Base-by-base conservation (phyloP, 177 flowering plant species). In the Vitis hybrid region DNA sequence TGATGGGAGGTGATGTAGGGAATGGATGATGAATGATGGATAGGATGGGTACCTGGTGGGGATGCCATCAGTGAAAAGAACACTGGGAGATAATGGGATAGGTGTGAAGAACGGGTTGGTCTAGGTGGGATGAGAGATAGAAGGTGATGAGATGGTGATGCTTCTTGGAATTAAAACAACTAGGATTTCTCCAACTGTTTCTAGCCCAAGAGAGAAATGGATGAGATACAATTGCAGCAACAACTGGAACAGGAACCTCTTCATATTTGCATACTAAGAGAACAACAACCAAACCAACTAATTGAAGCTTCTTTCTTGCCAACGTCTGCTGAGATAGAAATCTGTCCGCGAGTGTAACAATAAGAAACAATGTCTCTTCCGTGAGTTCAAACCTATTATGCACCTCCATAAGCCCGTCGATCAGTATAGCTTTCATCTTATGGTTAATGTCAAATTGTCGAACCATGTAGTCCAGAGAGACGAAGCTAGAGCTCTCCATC, bases 391-490 rank as follows among this genome's bases (percentile, higher is more conserved):
- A 85, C 72, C 82, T 84, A 79, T 84, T 79, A 15, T 84, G 87
- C 51, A 84, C 87, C 86, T 92, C 97, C 50, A 92, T 83, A 14
- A 92, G 87, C 97, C 97, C 89, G 73, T 92, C 97, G 53, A 92
- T 84, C 16, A 92, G 80, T 51, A 92, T 88, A 34, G 87, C 90
- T 62, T 94, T 84, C 97, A 90, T 92, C 68, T 74, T 89, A 81
- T 88, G 89, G 65, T 90, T 92, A 62, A 92, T 89, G 73, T 92
- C 94, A 49, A 60, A 50, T 74, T 92, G 97, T 67, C 78, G 80
- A n/a, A 71, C 73, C 96, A 92, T 88, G 62, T 92, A 92, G 68
- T 74, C 70, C 13, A 87, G 79, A 1, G 87, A 73, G 55, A 83
- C 88, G 74, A 89, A 83, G 76, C 90, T 79, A 50, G 53, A 73